Percentiles rank a stretch among this genome's conserved stretches.
phyloP scores from a whole-genome alignment of 306 rosid species.

The Potentilla sterilis region DNA sequence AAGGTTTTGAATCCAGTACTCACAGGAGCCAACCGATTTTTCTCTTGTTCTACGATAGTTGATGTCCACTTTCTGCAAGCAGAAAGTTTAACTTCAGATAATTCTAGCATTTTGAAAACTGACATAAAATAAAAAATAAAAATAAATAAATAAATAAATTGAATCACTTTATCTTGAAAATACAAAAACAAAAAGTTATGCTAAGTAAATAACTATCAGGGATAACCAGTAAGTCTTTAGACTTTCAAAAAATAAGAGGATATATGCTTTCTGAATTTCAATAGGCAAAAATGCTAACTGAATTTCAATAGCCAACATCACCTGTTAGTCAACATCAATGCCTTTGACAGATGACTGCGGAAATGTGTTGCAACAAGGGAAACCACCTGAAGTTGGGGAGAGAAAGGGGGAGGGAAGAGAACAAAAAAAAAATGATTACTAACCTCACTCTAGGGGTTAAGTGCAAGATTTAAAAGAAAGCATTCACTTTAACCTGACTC shows the following conservation, averaged over 20 bases:
- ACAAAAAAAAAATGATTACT: slow-evolving; percentile 20
- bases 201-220: background rate
- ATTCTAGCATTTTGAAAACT: slow-evolving; percentile 15
- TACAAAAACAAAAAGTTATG: slow-evolving; percentile 11
- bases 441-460: slow-evolving; percentile 7
- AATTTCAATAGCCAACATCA: slow-evolving; percentile 29
- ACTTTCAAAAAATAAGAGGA: background rate
- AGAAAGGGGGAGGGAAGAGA: slow-evolving; percentile 4
- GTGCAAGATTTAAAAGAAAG: slow-evolving; percentile 20
- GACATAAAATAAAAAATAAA: no score
- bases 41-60: slow-evolving; percentile 72
- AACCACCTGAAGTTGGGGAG: slow-evolving; percentile 51
- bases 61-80: slow-evolving; percentile 89
- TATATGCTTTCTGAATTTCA: slow-evolving; percentile 8
- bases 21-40: slow-evolving; percentile 80
- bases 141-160: no score
- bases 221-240: background rate
- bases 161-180: no score
- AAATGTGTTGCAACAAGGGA: slow-evolving; percentile 75
- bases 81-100: slow-evolving; percentile 30
- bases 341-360: slow-evolving; percentile 77
- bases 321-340: slow-evolving; percentile 89
- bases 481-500: slow-evolving; percentile 62
- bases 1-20: slow-evolving; percentile 37
- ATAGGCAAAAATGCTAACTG: background rate